Evolutionary conservation across 805 yeast genomes (phyloP).

Genomic region (Spathaspora passalidarum): DNA sequence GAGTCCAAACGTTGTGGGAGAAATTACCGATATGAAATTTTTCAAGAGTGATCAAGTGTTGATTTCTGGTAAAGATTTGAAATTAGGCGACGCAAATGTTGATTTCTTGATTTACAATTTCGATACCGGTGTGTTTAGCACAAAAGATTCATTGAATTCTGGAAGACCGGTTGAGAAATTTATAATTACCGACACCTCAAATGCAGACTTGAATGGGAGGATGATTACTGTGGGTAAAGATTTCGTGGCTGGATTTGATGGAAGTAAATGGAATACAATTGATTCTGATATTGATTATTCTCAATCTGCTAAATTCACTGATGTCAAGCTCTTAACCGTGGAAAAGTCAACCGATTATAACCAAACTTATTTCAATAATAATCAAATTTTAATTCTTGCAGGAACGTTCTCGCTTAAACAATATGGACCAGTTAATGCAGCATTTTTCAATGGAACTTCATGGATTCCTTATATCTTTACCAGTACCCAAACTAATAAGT

Average conservation of each 20-base stretch:
- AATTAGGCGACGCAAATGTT: conserved; percentile 27
- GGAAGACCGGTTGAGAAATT: conserved; percentile 32
- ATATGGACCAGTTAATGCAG: conserved; percentile 60
- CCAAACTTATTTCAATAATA: conserved; percentile 39
- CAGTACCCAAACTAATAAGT: conserved; percentile 12
- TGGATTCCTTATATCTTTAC: conserved; percentile 69
- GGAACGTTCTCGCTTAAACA: conserved; percentile 50
- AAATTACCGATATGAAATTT: conserved; percentile 52
- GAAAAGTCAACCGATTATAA: conserved; percentile 25
- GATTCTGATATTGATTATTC: conserved; percentile 28
- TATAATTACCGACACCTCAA: conserved; percentile 41
- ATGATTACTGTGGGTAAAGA: conserved; percentile 32
- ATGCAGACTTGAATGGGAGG: conserved; percentile 38
- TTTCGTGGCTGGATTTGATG: conserved; percentile 43
- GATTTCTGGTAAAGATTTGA: conserved; percentile 49
- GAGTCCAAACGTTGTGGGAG: conserved; percentile 42
- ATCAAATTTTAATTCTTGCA: conserved; percentile 50
- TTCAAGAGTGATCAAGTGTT: conserved; percentile 34
- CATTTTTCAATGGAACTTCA: conserved; percentile 57
- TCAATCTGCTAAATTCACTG: conserved; percentile 38
- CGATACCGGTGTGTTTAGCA: conserved; percentile 26
- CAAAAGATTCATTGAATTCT: conserved; percentile 18
- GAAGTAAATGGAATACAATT: conserved; percentile 46
- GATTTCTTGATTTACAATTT: conserved; percentile 58
- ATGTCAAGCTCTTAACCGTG: conserved; percentile 42